These are phyloP conservation scores for Syzygium aqueum DNA, from an alignment of 345 rosid species.

Conservation along the genomic window DNA sequence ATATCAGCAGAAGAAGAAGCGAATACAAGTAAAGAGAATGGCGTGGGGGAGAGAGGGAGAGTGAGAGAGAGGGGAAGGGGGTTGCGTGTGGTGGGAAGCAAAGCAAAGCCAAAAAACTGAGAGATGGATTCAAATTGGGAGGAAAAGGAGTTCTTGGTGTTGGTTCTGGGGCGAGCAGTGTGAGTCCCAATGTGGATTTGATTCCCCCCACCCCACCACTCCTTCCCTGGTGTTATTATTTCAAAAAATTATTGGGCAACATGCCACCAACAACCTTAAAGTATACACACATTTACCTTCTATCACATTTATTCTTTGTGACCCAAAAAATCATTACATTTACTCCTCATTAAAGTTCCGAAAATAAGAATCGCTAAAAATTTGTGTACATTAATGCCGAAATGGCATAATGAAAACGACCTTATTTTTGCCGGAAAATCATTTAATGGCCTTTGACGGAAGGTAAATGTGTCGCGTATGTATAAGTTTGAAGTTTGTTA, in stretches of 20 bases:
- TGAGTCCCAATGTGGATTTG: neutral
- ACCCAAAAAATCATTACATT: no score
- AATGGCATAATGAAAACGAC: no score
- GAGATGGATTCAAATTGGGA: neutral
- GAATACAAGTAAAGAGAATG: neutral
- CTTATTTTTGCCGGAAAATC: no score
- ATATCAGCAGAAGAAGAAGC: neutral
- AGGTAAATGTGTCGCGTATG: no score
- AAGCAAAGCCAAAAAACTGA: neutral
- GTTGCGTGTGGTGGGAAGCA: neutral
- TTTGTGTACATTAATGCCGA: no score
- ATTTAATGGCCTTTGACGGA: no score
- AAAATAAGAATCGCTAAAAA: no score
- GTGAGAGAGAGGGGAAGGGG: neutral
- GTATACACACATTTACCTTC: no score
- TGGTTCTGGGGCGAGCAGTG: neutral
- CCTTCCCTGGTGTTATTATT: rapidly evolving
- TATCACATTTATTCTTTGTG: no score
- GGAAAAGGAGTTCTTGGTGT: neutral
- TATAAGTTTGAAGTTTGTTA: no score
- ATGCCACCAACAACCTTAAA: no score
- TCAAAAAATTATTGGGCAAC: neutral
- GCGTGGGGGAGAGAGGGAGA: neutral
- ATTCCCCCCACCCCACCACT: neutral
- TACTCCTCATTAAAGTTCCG: no score